Conservation (phyloP, 179 eudicot species). For the Silene vulgaris region DNA sequence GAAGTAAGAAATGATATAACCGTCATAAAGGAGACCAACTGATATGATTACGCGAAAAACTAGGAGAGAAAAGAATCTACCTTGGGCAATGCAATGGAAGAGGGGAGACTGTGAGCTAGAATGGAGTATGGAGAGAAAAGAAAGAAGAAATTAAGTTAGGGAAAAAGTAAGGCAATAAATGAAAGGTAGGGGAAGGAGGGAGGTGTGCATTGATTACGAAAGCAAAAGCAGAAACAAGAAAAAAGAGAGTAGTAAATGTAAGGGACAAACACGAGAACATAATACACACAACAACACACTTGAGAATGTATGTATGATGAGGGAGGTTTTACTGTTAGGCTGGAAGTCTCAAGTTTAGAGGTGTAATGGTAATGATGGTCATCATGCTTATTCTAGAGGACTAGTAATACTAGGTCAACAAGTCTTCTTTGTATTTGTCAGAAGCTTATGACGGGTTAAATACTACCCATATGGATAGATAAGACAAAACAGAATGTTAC, state of each 20-base stretch:
- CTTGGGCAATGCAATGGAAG: conserved; percentile 1
- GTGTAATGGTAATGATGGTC: conserved; percentile 13
- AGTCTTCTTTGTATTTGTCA: no score
- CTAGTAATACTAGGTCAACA: no score
- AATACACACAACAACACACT: background rate
- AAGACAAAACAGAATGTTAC: no score
- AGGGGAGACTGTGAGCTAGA: background rate
- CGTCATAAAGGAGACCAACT: background rate
- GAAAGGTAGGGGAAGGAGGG: conserved; percentile 19
- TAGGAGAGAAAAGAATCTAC: background rate
- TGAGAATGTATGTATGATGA: background rate
- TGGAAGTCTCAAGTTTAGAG: conserved; percentile 12
- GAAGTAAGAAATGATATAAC: no score
- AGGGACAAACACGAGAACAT: background rate
- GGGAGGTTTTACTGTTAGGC: conserved; percentile 22
- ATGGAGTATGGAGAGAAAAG: background rate
- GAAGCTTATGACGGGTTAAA: no score
- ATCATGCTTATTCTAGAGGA: background rate
- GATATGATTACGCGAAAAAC: background rate
- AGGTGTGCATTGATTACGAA: conserved; percentile 42
- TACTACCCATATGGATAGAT: background rate
- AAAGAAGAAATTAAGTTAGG: background rate
- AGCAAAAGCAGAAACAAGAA: conserved; percentile 23
- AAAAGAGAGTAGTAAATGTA: conserved; percentile 1
- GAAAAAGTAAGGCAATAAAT: conserved; percentile 1